Conservation (phyloP, 331 rosid species). For the Cydonia oblonga region DNA sequence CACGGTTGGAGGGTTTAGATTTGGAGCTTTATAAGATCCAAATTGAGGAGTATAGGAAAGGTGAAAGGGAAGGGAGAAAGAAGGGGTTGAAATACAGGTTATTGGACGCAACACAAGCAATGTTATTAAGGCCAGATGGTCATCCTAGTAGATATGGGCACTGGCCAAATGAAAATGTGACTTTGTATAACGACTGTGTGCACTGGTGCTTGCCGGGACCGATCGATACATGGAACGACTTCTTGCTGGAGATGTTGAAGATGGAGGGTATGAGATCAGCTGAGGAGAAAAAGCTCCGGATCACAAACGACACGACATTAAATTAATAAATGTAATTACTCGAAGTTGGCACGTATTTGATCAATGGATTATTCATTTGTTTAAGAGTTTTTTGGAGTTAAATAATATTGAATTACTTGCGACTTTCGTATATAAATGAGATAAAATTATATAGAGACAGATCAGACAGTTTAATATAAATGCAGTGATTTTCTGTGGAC, state of each 20-base stretch:
- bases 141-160: conserved; percentile 84
- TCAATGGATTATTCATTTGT: background rate
- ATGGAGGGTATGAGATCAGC: conserved; percentile 52
- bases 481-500: no score
- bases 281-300: conserved; percentile 32
- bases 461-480: no score
- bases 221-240: conserved; percentile 80
- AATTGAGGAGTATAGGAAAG: conserved; percentile 54
- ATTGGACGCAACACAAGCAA: conserved; percentile 54
- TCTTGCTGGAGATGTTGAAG: conserved; percentile 69
- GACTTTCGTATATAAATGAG: no score
- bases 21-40: conserved; percentile 70
- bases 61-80: conserved; percentile 37
- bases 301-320: conserved; percentile 19
- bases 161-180: conserved; percentile 62
- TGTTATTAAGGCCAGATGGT: conserved; percentile 75
- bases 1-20: conserved; percentile 26
- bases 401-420: no score
- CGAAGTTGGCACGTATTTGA: background rate
- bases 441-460: no score
- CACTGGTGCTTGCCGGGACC: conserved; percentile 99
- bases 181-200: conserved; percentile 75
- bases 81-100: conserved; percentile 53
- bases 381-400: background rate
- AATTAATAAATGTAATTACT: background rate